Conservation (phyloP, 495 filamentous ascomycete species). For the Hyaloscypha hepaticicola region DNA sequence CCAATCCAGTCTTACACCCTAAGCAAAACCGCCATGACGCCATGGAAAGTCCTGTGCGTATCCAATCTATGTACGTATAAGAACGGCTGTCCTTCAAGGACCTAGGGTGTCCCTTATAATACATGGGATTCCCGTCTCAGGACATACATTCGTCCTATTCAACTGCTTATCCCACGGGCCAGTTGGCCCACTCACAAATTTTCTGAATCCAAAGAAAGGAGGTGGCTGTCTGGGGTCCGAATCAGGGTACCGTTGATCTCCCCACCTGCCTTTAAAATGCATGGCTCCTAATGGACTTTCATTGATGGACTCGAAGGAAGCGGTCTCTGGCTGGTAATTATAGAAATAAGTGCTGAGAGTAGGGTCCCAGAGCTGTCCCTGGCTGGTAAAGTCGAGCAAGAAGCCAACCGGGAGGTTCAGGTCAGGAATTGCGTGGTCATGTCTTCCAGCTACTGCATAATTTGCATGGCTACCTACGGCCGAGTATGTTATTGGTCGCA, state of each 20-base stretch:
- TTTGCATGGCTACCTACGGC: slow-evolving; percentile 92
- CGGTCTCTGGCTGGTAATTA: slow-evolving; percentile 23
- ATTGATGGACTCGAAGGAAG: slow-evolving; percentile 52
- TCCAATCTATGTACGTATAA: neutral
- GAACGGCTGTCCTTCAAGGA: neutral
- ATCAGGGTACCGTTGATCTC: slow-evolving; percentile 82
- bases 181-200: slow-evolving; percentile 84
- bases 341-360: slow-evolving; percentile 55
- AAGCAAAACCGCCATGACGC: neutral
- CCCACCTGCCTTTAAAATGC: slow-evolving; percentile 84
- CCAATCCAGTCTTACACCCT: neutral
- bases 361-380: slow-evolving; percentile 91
- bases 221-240: slow-evolving; percentile 68
- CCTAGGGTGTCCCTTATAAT: slow-evolving; percentile 26
- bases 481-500: slow-evolving; percentile 80
- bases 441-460: slow-evolving; percentile 74
- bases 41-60: neutral
- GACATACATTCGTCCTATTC: slow-evolving; percentile 30
- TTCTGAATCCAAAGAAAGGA: slow-evolving; percentile 78
- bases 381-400: slow-evolving; percentile 83
- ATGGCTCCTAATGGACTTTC: slow-evolving; percentile 79
- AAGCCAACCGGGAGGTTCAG: slow-evolving; percentile 86
- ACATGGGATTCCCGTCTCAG: slow-evolving; percentile 30
- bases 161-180: slow-evolving; percentile 77
- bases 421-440: slow-evolving; percentile 56